Evolutionary conservation across 2,329 filamentous ascomycete genomes (phyloP), one percentile per base, ranked within the genome.

Genomic region (Penicillium sp.): DNA sequence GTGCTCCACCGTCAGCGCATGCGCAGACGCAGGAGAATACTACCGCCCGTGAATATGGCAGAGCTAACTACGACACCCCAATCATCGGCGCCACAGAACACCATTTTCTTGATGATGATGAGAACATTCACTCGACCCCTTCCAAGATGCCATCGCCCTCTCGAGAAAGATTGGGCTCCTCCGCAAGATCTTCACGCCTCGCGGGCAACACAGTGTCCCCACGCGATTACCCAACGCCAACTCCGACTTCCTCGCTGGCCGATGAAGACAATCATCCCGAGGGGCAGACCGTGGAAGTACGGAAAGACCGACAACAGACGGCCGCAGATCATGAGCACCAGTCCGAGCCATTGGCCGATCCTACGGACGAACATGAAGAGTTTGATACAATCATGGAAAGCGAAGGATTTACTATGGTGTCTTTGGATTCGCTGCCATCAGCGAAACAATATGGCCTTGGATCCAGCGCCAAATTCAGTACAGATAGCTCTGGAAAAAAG

Each of bases 331-430:
- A 62, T 5, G 51, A 55, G 25, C 28, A 53, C 28, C 57, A 56
- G 14, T 25, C 54, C 2, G 57, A 61, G 35, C 38, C 51, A 4
- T n/a, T 58, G 10, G 38, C 46, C 28, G 62, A 80, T 56, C 76
- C 77, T 30, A 79, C 74, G 4, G 73, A 79, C 30, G 77, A 79
- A 19, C 75, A 80, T 56, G 71, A 73, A 42, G 82, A 83, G 48
- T 83, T 82, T 61, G 83, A 85, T 68, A 82, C 83, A 1, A 83
- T 85, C 22, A 76, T 85, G 64, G 83, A 85, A 70, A 84, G 83
- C 64, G 83, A 85, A 74, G 83, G 81, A 3, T 85, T 85, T 62
- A 85, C 82, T 59, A 84, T 85, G 82, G 83, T 85, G 51, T 84
- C 83, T 13, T 72, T 85, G 48, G 80, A 83, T 59, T 83, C 83